Conservation (phyloP, 2,329 filamentous ascomycete species). For the Penicillium sp. region DNA sequence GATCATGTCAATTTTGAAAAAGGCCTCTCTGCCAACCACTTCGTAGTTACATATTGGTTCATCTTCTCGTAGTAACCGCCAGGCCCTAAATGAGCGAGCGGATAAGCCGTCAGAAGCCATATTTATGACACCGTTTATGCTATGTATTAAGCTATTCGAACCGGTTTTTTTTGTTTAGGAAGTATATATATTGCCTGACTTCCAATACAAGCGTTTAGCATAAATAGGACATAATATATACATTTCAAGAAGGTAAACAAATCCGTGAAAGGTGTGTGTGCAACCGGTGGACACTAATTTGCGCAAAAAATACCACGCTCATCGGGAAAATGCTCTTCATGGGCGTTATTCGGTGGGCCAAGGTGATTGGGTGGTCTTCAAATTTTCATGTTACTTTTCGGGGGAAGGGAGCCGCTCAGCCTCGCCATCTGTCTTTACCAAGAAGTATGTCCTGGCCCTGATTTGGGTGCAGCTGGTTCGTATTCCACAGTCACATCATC, state of each 20-base stretch:
- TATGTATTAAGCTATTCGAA: neutral
- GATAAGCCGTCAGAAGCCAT: neutral
- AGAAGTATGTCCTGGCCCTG: neutral
- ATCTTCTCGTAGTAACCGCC: neutral
- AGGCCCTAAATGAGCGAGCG: neutral
- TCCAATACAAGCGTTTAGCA: neutral
- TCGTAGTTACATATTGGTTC: neutral
- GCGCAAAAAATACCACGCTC: neutral
- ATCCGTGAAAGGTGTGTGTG: neutral
- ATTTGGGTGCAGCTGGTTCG: neutral
- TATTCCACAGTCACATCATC: constrained; percentile 19
- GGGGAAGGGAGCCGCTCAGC: neutral
- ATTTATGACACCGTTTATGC: neutral
- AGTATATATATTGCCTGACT: neutral
- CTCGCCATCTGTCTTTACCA: neutral
- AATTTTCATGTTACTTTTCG: neutral
- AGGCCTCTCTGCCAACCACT: neutral
- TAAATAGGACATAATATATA: neutral
- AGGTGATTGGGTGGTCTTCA: neutral
- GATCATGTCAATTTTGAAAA: neutral
- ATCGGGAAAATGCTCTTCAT: neutral
- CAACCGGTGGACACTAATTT: neutral
- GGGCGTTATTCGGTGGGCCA: neutral
- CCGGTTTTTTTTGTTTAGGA: neutral
- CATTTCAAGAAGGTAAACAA: neutral